Base-by-base conservation (phyloP, 345 rosid genomes). In the Ceriops tagal region DNA sequence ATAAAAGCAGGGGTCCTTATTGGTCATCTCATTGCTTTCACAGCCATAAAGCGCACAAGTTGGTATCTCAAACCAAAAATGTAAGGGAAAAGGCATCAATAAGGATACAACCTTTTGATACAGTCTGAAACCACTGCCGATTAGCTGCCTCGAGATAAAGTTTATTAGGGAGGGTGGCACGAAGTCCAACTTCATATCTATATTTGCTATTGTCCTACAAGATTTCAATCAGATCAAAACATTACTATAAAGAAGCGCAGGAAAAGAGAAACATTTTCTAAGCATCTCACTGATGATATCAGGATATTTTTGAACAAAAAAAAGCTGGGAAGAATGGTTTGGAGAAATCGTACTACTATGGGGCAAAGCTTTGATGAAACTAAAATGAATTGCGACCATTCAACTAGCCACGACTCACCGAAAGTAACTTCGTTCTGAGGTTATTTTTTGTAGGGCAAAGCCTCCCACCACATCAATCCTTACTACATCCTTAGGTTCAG, bases 141-240 rank as follows among this genome's bases (percentile, higher is more conserved):
- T 37, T 71, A 92, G 92, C 84, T 95, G 98, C 79, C 99, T 90
- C 24, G 97, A 74, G 57, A 95, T 78, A 47, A 95, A 95, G 80
- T 95, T 95, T 43, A 95, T 83, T 60, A 95, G 93, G 67, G 88
- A 80, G 11, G 98, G 92, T 74, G 98, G 99, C 37, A 92, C 84
- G 32, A 95, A 87, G 70, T 92, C 98, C 77, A 96, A 71, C 91
- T 96, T 96, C 73, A 92, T 57, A 85, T 96, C 99, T 79, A 96
- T 15, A 68, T 72, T 90, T 35, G 73, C 91, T 35, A 96, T 90
- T 13, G 96, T 86, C 87, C 99, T 96, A 72, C 79, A 81, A 69
- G 73, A 67, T 73, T 56, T 53, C 65, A 66, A 30, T 8, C n/a
- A 34, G 49, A 15, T 77, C 57, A 32, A n/a, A 31, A 28, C 57